Base-by-base conservation (phyloP, 331 rosid genomes). In the Acacia concinna region DNA sequence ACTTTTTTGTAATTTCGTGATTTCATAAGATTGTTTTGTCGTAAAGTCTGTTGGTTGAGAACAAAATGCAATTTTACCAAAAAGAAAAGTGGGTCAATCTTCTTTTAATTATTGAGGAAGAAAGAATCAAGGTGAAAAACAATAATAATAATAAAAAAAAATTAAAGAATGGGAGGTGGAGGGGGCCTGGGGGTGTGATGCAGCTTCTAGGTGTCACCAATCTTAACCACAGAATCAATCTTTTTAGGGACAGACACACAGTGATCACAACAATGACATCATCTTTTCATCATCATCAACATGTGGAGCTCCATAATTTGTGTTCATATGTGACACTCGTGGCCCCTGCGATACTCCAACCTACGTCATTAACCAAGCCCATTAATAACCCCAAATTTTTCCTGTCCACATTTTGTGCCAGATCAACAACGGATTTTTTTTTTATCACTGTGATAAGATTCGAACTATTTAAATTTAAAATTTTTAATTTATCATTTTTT, bases 151-250 rank as follows among this genome's bases (percentile, higher is more conserved):
- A n/a, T n/a, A n/a, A n/a, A 18, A 0, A 71, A 68, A 51, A 52
- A 20, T 1, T 4, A 52, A 49, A 76, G 32, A 80, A 49, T 23
- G 56, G 71, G 52, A 34, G 69, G 71, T 3, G n/a, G 52, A 68
- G 74, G 30, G 8, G 7, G n/a, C n/a, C n/a, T 46, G n/a, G 9
- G 12, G 10, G 9, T 8, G 44, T 40, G 12, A 31, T 38, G 88
- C 84, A 84, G 83, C 13, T 84, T 84, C 90, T 80, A 84, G 90
- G 20, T 78, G 66, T 67, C 80, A 56, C 82, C 62, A 27, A 56
- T 80, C 68, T 23, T 35, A 5, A 51, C 75, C 80, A 47, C 78
- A 38, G 52, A 25, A n/a, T 17, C 31, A 18, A 14, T 14, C 84
- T 25, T 34, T 56, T 54, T 67, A n/a, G 25, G 9, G 38, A 31